Base-by-base conservation (phyloP, 768 basidiomycete species). In the Dioszegia aurantiaca region DNA sequence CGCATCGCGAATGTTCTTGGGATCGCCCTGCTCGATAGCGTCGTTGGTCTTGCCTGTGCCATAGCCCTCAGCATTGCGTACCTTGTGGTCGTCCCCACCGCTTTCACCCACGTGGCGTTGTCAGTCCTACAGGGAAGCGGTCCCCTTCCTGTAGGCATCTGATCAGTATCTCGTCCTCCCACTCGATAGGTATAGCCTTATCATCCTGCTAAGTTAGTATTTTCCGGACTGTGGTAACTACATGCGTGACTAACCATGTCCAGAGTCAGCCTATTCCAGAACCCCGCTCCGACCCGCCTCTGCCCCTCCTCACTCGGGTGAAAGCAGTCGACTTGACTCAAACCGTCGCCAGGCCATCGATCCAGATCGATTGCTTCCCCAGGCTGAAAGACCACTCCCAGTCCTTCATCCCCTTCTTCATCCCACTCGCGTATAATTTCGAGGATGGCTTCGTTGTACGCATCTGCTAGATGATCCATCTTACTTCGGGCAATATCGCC, bases 231-330 rank as follows among this genome's bases (percentile, higher is more conserved):
- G 21, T 16, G 19, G 12, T 31, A 33, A 33, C 14, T 27, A 42
- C 26, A 21, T 28, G 27, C 44, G 31, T 1, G 21, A 64, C 69
- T 8, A 45, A 71, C 69, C 55, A 61, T 11, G 26, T 37, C 39
- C 54, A 67, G 21, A 9, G 64, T 65, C 46, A 75, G 43, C 39
- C 73, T 36, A 55, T 69, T 72, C 73, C 73, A 75, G 23, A 75
- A 54, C n/a, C 73, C 73, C n/a, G 63, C 65, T 11, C 67, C 71
- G 11, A 75, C 64, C 4, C 73, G 47, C 44, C 63, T 57, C 58
- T 75, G 73, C 2, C 63, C 68, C 16, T 46, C 41, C 26, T 59
- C 65, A 24, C 67, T 69, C 21, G 73, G 73, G 45, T 75, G 73
- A 54, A 72, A 75, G 44, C 73, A 75, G 41, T 75, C 73, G 12